Evolutionary conservation across 2,329 filamentous ascomycete species (phyloP), one percentile per base, ranked within the genome.

Genomic region (Monascus ruber): DNA sequence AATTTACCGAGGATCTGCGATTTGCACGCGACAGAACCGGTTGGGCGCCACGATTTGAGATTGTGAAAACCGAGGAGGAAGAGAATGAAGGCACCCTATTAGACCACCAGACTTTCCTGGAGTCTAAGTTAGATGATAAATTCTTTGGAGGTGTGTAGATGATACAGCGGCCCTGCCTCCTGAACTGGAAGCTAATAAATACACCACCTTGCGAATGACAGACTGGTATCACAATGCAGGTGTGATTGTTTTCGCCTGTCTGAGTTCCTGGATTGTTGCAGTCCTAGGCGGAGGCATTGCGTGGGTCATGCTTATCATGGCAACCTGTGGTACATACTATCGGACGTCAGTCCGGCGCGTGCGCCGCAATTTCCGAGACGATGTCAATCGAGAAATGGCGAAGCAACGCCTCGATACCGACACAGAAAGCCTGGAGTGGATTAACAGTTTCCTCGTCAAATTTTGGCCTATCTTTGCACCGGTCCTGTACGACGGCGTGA

Each of bases 381-480:
- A 98, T 56, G 76, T 98, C 49, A 82, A 81, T 43, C 81, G 91
- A 39, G 88, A 95, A 62, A 74, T 95, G 72, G 81, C 83, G 8
- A 84, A 95, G 63, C 82, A 81, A 62, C 84, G 76, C 53, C 70
- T 98, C 39, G 91, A 96, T 52, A 91, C 80, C 6, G 91, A 98
- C 51, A 79, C 79, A 25, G 91, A 98, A 65, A 91, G 84, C 41
- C 71, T 98, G 36, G 91, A 98, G 63, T 98, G 91, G 91, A 96
- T 98, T 63, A 98, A 98, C 71, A 94, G 86, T 52, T 98, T 98
- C 68, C 62, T 98, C 52, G 79, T 93, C 66, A 98, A 98, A 62
- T 98, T 98, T 68, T 98, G 91, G 91, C 91, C 91, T 45, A 98
- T 98, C 55, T 96, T 94, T 60, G 86, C 91, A 40, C 91, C 91